Conservation (phyloP, 2,329 filamentous ascomycete species). For the Verticillium longisporum region DNA sequence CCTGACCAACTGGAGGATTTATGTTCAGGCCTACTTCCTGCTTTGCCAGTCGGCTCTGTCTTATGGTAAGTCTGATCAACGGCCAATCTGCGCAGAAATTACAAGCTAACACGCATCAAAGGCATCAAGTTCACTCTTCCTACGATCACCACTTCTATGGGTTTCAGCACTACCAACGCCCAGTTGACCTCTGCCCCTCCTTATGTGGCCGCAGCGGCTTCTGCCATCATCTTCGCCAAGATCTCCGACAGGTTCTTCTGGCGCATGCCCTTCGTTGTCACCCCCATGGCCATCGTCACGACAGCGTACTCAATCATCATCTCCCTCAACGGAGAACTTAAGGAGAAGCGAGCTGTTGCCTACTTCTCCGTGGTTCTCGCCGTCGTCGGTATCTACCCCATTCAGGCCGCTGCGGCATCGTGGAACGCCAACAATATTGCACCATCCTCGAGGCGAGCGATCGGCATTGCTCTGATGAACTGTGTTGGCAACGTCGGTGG, state of each 20-base stretch:
- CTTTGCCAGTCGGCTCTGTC: slow-evolving; percentile 10
- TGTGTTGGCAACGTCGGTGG: slow-evolving; percentile 20
- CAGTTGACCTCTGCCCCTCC: slow-evolving; percentile 51
- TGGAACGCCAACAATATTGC: slow-evolving; percentile 17
- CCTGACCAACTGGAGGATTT: slow-evolving; percentile 20
- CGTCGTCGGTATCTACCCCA: slow-evolving; percentile 11
- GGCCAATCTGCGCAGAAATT: background rate
- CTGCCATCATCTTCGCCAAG: slow-evolving; percentile 58
- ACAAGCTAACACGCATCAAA: background rate
- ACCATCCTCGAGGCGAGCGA: slow-evolving; percentile 15
- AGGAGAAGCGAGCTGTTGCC: slow-evolving; percentile 3
- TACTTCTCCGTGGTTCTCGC: slow-evolving; percentile 11
- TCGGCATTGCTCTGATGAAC: slow-evolving; percentile 22
- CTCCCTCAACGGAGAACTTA: slow-evolving; percentile 4
- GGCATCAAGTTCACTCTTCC: slow-evolving; percentile 20
- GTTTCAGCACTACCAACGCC: slow-evolving; percentile 16
- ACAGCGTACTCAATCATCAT: slow-evolving; percentile 9
- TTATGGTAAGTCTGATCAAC: background rate
- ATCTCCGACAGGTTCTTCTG: slow-evolving; percentile 58
- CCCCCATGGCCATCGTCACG: slow-evolving; percentile 9
- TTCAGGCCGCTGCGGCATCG: slow-evolving; percentile 8
- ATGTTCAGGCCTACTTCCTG: slow-evolving; percentile 18
- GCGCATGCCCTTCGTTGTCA: slow-evolving; percentile 40
- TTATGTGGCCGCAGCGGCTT: slow-evolving; percentile 52
- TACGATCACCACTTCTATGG: slow-evolving; percentile 14